These are phyloP conservation scores for Trichoderma harzianum DNA, from an alignment of 2,329 filamentous ascomycete species.

Conservation along the genomic window DNA sequence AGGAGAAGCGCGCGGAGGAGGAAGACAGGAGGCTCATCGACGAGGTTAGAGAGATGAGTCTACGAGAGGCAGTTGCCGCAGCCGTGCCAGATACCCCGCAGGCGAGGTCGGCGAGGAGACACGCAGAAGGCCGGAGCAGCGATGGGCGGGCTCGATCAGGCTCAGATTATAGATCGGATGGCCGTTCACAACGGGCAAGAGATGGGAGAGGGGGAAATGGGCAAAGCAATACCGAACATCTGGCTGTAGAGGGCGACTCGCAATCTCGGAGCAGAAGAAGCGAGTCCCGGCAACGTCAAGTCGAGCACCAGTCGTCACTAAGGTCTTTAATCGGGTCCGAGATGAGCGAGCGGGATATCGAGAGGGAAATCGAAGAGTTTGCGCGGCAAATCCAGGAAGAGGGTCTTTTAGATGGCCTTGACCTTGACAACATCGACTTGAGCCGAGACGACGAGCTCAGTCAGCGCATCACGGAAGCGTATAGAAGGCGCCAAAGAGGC, in stretches of 20 bases:
- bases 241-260: slow-evolving; percentile 34
- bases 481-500: slow-evolving; percentile 70
- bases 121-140: slow-evolving; percentile 31
- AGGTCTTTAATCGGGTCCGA: slow-evolving; percentile 79
- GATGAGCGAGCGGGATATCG: slow-evolving; percentile 72
- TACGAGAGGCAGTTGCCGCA: slow-evolving; percentile 59
- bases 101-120: slow-evolving; percentile 28
- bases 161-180: slow-evolving; percentile 31
- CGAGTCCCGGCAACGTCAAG: slow-evolving; percentile 53
- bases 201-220: slow-evolving; percentile 26
- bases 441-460: slow-evolving; percentile 86
- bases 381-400: slow-evolving; percentile 85
- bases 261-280: slow-evolving; percentile 38
- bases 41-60: slow-evolving; percentile 68
- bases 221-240: slow-evolving; percentile 34
- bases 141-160: slow-evolving; percentile 33
- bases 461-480: slow-evolving; percentile 85
- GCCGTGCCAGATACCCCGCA: neutral
- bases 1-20: slow-evolving; percentile 55
- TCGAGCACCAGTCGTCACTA: slow-evolving; percentile 88
- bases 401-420: slow-evolving; percentile 81
- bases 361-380: slow-evolving; percentile 87
- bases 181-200: slow-evolving; percentile 28
- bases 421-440: slow-evolving; percentile 81
- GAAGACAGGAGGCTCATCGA: slow-evolving; percentile 69